Percentiles rank a stretch among this genome's conserved stretches.
These are phyloP conservation scores for Botryotinia convoluta DNA, from an alignment of 2,329 filamentous ascomycete species.

Conservation along the genomic window DNA sequence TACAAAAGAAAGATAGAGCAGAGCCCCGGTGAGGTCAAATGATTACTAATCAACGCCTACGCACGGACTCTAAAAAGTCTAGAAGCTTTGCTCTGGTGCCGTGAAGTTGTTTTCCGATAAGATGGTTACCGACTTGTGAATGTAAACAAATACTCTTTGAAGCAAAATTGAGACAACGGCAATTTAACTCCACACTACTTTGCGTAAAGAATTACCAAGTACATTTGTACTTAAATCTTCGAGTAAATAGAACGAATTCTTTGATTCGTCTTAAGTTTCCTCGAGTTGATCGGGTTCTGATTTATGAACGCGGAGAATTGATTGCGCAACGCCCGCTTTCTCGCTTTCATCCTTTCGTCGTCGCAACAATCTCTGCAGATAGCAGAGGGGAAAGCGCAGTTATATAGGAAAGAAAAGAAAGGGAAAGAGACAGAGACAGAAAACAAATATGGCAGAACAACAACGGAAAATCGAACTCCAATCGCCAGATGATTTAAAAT, in stretches of 20 bases:
- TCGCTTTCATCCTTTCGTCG: not conserved
- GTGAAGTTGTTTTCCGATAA: not conserved
- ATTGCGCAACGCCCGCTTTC: not conserved
- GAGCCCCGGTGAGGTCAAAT: not conserved
- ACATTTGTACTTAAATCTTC: not conserved
- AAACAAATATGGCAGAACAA: slow-evolving; percentile 34
- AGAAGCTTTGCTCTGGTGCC: not conserved
- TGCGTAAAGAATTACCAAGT: not conserved
- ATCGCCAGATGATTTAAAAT: slow-evolving; percentile 68
- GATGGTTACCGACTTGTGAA: not conserved
- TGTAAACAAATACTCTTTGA: not conserved
- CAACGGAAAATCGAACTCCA: slow-evolving; percentile 80
- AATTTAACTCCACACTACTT: not conserved
- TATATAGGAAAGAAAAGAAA: not conserved
- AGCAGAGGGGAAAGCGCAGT: not conserved
- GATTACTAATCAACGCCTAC: not conserved
- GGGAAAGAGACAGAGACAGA: not conserved
- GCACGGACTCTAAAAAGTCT: not conserved
- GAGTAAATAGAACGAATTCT: not conserved
- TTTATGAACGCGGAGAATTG: not conserved
- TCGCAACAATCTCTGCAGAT: not conserved
- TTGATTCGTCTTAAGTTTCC: not conserved
- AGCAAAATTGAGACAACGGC: not conserved
- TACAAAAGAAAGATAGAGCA: not conserved
- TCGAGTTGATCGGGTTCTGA: not conserved